Evolutionary conservation across 2,329 filamentous ascomycete species (phyloP), one percentile per base, ranked within the genome.

Genomic region (Fusarium siculi): DNA sequence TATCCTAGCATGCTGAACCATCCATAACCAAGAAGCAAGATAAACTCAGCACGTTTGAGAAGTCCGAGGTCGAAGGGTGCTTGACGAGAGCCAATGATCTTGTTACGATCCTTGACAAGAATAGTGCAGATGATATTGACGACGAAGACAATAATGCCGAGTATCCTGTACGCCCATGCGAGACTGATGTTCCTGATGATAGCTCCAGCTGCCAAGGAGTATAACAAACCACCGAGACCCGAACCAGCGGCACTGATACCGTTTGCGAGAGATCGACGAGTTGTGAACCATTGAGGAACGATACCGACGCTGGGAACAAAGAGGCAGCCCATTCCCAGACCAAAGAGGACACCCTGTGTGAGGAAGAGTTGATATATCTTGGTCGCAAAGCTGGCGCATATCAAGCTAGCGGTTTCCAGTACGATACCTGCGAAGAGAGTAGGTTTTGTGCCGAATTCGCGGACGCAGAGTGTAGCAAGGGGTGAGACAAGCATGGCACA

Each of bases 351-450:
- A 9, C 93, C 93, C 78, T 96, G 93, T 10, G 87, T 89, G 1
- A 96, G 86, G 64, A 95, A 91, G 2, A 96, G 85, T 40, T 96
- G 93, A 91, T 93, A 95, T 64, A 93, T 91, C 63, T 89, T 78
- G 21, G 79, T 84, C 1, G 92, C 88, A 75, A 94, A 95, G 19
- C 90, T 92, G 12, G 93, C 93, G 4, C 89, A 89, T 49, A 95
- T 87, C 68, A 95, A 87, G 28, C 89, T 90, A 14, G 85, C 82
- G 1, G 90, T 87, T 79, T 93, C 89, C 52, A 95, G 83, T 2
- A 89, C 79, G 4, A 91, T 86, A 18, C 93, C 93, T 21, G 91
- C 81, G 43, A 91, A 85, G 28, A 96, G 86, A 1, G 90, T 91
- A 0, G 83, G 83, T 43, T 87, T 88, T 0, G 92, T 94, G 12